Evolutionary conservation across 169 alveolate species (phyloP), one percentile per base, ranked within the genome.

Genomic region (Blepharisma undulans): DNA sequence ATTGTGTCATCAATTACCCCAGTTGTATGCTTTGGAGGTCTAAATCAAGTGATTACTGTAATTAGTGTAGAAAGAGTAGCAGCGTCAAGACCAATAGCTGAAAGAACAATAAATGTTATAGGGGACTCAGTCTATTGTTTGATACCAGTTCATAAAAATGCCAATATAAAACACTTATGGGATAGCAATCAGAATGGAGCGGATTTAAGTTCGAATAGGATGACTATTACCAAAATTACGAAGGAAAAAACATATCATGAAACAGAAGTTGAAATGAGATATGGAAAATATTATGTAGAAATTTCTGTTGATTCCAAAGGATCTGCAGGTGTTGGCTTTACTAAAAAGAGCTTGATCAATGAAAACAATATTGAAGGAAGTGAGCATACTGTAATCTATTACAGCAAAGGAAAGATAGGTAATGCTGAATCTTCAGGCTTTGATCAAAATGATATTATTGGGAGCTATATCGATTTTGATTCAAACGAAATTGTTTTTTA

Each of bases 21-120:
- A 19, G 88, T 12, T 12, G 33, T 36, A 12, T 66, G 82, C 66
- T 86, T 86, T 72, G 91, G 91, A 66, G 91, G 91, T 6, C 12
- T 27, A 25, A 86, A 86, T 72, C 91, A 86, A 36, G 8, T 86
- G 25, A 30, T 86, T 30, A 36, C 21, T 4, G 16, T 86, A 21
- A 86, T 19, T 1, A 14, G 25, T 0, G 91, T 86, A 25, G 91
- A 86, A 32, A 32, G 8, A 21, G 18, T 78, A 2, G 32, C 71
- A 6, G 88, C 74, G 14, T n/a, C 34, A 18, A 12, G 19, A 25
- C 18, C 18, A 7, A 16, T 82, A 22, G 18, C 10, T 21, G 74
- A 22, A 4, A 82, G 60, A 82, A 82, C 8, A 22, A 14, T 82
- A 25, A 18, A 30, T 12, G 89, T 30, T 6, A 33, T 7, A 1